Conservation (phyloP, 805 yeast genomes). For the Hanseniaspora vineae region DNA sequence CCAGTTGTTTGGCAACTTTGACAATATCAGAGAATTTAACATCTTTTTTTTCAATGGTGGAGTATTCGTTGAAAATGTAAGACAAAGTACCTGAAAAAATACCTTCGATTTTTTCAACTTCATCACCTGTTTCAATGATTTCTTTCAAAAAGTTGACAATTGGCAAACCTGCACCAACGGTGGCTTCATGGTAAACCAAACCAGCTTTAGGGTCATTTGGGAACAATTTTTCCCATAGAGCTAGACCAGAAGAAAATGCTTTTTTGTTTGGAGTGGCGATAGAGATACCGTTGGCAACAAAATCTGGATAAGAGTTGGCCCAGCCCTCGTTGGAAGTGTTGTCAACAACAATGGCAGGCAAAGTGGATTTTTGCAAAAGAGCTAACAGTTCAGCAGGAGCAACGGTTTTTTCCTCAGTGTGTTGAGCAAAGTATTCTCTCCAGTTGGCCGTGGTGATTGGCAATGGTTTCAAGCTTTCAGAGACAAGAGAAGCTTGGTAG, state of each 20-base stretch:
- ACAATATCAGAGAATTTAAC: slow-evolving; percentile 85
- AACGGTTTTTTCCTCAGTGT: slow-evolving; percentile 31
- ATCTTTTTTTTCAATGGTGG: slow-evolving; percentile 48
- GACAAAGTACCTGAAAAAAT: slow-evolving; percentile 93
- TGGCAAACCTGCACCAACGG: slow-evolving; percentile 98
- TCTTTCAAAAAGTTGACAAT: slow-evolving; percentile 81
- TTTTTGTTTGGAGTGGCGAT: slow-evolving; percentile 98
- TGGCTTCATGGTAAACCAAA: slow-evolving; percentile 92
- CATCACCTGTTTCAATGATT: slow-evolving; percentile 84
- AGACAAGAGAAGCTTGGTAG: slow-evolving; percentile 53
- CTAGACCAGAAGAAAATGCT: slow-evolving; percentile 74
- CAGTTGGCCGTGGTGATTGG: slow-evolving; percentile 40
- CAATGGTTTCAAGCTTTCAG: slow-evolving; percentile 60
- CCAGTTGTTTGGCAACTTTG: slow-evolving; percentile 72
- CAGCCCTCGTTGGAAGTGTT: slow-evolving; percentile 79
- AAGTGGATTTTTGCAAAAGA: slow-evolving; percentile 50
- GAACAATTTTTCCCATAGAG: slow-evolving; percentile 68
- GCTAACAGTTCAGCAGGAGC: slow-evolving; percentile 44
- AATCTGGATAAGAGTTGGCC: slow-evolving; percentile 65
- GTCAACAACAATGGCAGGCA: slow-evolving; percentile 78
- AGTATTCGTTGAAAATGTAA: slow-evolving; percentile 87
- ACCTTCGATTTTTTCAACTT: slow-evolving; percentile 85
- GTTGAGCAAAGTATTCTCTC: slow-evolving; percentile 33
- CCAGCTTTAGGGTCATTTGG: slow-evolving; percentile 41
- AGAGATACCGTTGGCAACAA: slow-evolving; percentile 68